Percentiles rank a stretch among this genome's conserved stretches.
phyloP scores from a whole-genome alignment of 495 filamentous ascomycete species.

The Xylaria scruposa region DNA sequence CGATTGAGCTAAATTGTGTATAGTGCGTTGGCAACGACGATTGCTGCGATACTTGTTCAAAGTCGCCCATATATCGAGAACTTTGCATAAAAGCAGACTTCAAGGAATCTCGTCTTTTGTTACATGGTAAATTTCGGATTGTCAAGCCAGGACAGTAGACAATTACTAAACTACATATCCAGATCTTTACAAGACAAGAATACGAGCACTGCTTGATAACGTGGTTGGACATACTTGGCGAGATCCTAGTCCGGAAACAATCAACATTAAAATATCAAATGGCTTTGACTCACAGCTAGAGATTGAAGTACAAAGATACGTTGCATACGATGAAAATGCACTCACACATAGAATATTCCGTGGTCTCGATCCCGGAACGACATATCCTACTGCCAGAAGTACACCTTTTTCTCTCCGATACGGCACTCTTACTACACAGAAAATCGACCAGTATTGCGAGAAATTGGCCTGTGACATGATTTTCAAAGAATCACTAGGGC shows the following conservation, averaged over 20 bases:
- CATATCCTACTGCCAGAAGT: slow-evolving; percentile 6
- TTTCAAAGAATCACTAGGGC: neutral
- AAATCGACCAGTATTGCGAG: slow-evolving; percentile 22
- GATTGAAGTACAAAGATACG: slow-evolving; percentile 11
- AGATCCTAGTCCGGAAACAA: neutral
- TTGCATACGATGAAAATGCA: slow-evolving; percentile 1
- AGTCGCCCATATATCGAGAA: slow-evolving; percentile 14
- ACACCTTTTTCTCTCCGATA: slow-evolving; percentile 8
- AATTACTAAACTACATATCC: neutral
- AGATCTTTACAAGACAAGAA: slow-evolving; percentile 19
- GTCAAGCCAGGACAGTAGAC: neutral
- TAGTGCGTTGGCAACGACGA: slow-evolving; percentile 5
- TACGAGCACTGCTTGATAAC: slow-evolving; percentile 13
- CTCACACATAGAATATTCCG: slow-evolving; percentile 21
- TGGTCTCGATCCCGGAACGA: slow-evolving; percentile 13
- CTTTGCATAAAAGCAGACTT: slow-evolving; percentile 19
- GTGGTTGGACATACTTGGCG: neutral
- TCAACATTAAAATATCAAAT: slow-evolving; percentile 9
- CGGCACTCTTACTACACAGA: slow-evolving; percentile 13
- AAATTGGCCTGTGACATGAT: slow-evolving; percentile 14
- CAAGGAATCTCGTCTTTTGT: slow-evolving; percentile 16
- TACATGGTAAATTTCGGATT: neutral
- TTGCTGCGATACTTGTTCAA: slow-evolving; percentile 12
- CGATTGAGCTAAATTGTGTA: neutral
- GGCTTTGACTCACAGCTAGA: slow-evolving; percentile 12